Evolutionary conservation across 139 green algal species (phyloP).

Genomic region (Picochlorum sp.): DNA sequence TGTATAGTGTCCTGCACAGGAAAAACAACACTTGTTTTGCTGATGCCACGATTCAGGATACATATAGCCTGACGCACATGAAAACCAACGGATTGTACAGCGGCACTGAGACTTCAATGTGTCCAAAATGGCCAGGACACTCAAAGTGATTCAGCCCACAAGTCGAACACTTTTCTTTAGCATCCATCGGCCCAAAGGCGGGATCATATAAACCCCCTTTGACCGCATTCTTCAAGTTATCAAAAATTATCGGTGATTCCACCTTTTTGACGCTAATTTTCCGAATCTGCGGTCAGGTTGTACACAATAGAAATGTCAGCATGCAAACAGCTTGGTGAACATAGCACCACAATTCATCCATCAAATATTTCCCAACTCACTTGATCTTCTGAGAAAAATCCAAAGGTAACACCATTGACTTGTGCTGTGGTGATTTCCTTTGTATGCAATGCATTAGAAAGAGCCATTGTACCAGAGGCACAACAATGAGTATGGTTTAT

Average conservation of each 20-base stretch:
- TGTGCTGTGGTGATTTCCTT: conserved; percentile 68
- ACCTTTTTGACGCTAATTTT: conserved; percentile 83
- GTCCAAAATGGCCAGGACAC: conserved; percentile 97
- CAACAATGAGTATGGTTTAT: too few relatives aligned
- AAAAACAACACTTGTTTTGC: conserved; percentile 21
- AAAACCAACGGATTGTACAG: conserved; percentile 98
- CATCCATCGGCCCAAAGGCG: conserved; percentile 76
- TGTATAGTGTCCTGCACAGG: conserved; percentile 54
- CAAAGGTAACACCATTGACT: conserved; percentile 67
- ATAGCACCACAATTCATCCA: neutral
- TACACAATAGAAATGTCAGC: neutral
- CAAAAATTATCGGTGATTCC: conserved; percentile 68
- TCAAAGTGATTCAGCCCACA: conserved; percentile 58
- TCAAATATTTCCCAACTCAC: conserved; percentile 27
- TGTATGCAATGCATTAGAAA: conserved; percentile 14
- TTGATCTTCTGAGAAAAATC: conserved; percentile 86
- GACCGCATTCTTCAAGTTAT: conserved; percentile 70
- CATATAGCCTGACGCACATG: conserved; percentile 36
- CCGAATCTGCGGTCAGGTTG: conserved; percentile 39
- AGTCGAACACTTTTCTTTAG: conserved; percentile 63
- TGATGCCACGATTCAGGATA: neutral
- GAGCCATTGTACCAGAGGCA: conserved; percentile 3
- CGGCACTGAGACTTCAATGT: conserved; percentile 89
- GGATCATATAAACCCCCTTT: conserved; percentile 83
- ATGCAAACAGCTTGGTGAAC: neutral